Percentiles rank a stretch among this genome's conserved stretches.
phyloP scores from a whole-genome alignment of 192 early-diverging fungal genomes.

The Coemansia sp. region DNA sequence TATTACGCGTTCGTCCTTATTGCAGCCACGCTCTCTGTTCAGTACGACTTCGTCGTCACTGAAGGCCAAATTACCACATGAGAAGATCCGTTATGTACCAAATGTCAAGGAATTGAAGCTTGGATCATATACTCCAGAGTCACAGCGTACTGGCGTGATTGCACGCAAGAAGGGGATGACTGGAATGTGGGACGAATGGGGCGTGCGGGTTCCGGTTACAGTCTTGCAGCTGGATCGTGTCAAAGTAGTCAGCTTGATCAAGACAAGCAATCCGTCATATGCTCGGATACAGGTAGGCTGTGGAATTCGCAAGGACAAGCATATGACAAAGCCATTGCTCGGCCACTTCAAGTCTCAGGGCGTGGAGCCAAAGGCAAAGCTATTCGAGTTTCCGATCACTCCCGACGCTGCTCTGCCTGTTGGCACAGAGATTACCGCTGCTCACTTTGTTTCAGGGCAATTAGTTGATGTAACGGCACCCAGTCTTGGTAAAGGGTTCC shows the following conservation, averaged over 20 bases:
- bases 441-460: conserved; percentile 95
- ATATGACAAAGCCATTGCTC: conserved; percentile 68
- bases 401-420: conserved; percentile 73
- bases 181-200: conserved; percentile 92
- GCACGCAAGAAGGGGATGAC: conserved; percentile 96
- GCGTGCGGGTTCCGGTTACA: conserved; percentile 85
- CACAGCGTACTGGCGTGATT: conserved; percentile 75
- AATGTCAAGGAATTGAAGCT: conserved; percentile 33
- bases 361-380: conserved; percentile 73
- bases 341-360: conserved; percentile 73
- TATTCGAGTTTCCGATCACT: conserved; percentile 83
- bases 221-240: conserved; percentile 72
- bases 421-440: conserved; percentile 70
- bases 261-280: conserved; percentile 34
- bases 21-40: conserved; percentile 9
- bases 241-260: conserved; percentile 64
- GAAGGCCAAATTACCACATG: conserved; percentile 44
- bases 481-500: conserved; percentile 91
- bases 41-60: conserved; percentile 17
- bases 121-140: conserved; percentile 48
- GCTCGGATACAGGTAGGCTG: conserved; percentile 69
- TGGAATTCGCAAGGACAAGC: conserved; percentile 59
- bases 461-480: conserved; percentile 88
- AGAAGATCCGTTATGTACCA: conserved; percentile 41
- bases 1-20: background rate